Conservation (phyloP, 495 filamentous ascomycete species). For the Talaromyces liani region DNA sequence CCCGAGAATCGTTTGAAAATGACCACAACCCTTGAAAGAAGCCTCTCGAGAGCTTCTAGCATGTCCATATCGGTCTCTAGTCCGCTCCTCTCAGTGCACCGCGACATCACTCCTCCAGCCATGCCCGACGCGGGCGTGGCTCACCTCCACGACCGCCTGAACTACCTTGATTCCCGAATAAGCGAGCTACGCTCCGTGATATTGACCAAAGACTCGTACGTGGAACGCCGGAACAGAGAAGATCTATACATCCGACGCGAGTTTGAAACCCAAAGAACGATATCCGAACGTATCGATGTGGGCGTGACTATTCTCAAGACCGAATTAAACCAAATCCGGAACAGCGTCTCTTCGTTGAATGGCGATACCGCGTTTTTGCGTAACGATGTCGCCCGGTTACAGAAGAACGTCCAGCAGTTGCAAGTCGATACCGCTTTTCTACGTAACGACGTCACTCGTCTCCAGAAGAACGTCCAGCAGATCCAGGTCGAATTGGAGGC, state of each 20-base stretch:
- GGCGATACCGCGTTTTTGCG: constrained; percentile 33
- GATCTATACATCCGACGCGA: constrained; percentile 35
- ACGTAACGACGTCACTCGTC: constrained; percentile 21
- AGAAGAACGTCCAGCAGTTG: constrained; percentile 33
- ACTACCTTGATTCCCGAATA: constrained; percentile 30
- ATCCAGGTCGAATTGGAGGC: constrained; percentile 3
- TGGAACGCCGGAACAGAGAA: constrained; percentile 36
- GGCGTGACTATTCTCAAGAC: constrained; percentile 31
- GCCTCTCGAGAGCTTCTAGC: constrained; percentile 32
- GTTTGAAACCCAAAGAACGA: constrained; percentile 29
- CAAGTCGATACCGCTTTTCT: constrained; percentile 12
- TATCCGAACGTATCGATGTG: constrained; percentile 31
- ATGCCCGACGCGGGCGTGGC: constrained; percentile 25
- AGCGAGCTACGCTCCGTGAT: constrained; percentile 30
- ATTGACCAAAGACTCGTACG: constrained; percentile 33
- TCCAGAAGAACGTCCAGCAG: constrained; percentile 15
- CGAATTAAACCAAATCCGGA: constrained; percentile 33
- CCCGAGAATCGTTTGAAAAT: constrained; percentile 15
- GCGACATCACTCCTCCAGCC: constrained; percentile 26
- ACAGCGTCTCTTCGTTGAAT: constrained; percentile 25
- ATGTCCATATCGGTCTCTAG: constrained; percentile 33
- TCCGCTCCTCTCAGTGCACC: constrained; percentile 27
- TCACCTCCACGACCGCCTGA: constrained; percentile 32
- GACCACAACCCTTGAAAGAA: constrained; percentile 33
- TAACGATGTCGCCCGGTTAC: constrained; percentile 31